Evolutionary conservation across 2,329 filamentous ascomycete genomes (phyloP).

Genomic region (Pseudopyricularia cyperi): DNA sequence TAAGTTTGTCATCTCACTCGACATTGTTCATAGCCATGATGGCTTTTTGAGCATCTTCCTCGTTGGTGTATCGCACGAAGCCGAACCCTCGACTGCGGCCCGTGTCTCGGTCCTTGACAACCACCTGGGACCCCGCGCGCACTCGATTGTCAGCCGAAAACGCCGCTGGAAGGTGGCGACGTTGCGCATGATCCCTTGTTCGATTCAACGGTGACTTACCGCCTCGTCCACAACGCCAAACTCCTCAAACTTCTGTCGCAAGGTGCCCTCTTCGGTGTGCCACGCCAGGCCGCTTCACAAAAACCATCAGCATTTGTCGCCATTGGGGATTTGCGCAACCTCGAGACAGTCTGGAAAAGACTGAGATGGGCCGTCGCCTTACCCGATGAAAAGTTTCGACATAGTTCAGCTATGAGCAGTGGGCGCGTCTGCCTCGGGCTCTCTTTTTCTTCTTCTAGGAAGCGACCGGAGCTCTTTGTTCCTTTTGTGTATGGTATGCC

Average conservation of each 20-base stretch:
- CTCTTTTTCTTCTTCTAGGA: constrained; percentile 5
- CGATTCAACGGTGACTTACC: constrained; percentile 44
- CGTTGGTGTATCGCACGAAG: constrained; percentile 78
- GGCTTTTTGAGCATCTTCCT: constrained; percentile 63
- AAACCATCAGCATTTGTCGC: neutral
- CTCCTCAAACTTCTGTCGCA: constrained; percentile 85
- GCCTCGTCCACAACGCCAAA: constrained; percentile 90
- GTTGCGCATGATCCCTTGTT: neutral
- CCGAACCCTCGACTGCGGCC: constrained; percentile 94
- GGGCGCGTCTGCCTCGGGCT: neutral
- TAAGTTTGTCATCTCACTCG: constrained; percentile 77
- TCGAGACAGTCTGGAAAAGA: neutral
- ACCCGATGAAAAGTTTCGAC: constrained; percentile 96
- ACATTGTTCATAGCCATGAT: constrained; percentile 75
- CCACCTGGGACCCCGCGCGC: constrained; percentile 49
- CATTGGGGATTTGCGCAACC: neutral
- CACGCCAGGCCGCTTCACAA: constrained; percentile 78
- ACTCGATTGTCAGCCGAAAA: neutral
- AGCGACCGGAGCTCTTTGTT: no score
- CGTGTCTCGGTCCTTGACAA: constrained; percentile 95
- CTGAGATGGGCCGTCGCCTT: constrained; percentile 21
- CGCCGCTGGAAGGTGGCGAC: neutral
- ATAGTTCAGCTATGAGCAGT: constrained; percentile 30
- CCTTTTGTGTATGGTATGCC: neutral
- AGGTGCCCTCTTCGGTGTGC: constrained; percentile 85